Conservation (phyloP, 1,139 yeast species). For the Sugiyamaella sp. region DNA sequence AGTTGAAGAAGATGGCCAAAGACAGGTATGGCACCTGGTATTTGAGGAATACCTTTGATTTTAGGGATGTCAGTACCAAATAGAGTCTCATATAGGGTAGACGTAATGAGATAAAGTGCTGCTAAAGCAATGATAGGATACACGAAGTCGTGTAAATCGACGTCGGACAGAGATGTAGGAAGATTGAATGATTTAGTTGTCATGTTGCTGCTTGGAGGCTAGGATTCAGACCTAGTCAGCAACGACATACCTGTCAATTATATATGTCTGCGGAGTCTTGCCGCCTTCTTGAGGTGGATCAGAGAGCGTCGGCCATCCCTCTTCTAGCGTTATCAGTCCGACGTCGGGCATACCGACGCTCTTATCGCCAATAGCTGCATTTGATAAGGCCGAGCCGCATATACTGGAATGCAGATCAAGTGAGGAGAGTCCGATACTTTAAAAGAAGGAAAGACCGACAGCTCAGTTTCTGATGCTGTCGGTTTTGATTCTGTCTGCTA, state of each 20-base stretch:
- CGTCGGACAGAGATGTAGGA: not conserved
- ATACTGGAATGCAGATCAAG: not conserved
- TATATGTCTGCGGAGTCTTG: not conserved
- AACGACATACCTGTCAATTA: not conserved
- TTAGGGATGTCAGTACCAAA: constrained; percentile 34
- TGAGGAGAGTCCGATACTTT: not conserved
- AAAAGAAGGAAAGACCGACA: not conserved
- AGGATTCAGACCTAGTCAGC: too few species aligned
- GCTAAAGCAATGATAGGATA: constrained; percentile 6
- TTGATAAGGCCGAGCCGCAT: not conserved
- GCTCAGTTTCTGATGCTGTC: not conserved
- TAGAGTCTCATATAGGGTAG: constrained; percentile 24
- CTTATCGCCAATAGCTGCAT: not conserved
- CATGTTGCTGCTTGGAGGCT: too few species aligned
- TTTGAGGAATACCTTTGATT: constrained; percentile 48
- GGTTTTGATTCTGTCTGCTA: too few species aligned
- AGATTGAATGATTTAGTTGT: not conserved
- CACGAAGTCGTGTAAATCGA: not conserved
- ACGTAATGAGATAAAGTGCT: constrained; percentile 7
- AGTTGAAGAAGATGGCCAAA: constrained; percentile 32
- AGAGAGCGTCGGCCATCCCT: not conserved
- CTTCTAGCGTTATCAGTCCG: not conserved
- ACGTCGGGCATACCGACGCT: not conserved
- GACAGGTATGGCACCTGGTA: constrained; percentile 43
- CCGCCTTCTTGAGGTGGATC: too few species aligned